phyloP scores from a whole-genome alignment of 1,284 basidiomycete species.

The Tranzscheliella williamsii region DNA sequence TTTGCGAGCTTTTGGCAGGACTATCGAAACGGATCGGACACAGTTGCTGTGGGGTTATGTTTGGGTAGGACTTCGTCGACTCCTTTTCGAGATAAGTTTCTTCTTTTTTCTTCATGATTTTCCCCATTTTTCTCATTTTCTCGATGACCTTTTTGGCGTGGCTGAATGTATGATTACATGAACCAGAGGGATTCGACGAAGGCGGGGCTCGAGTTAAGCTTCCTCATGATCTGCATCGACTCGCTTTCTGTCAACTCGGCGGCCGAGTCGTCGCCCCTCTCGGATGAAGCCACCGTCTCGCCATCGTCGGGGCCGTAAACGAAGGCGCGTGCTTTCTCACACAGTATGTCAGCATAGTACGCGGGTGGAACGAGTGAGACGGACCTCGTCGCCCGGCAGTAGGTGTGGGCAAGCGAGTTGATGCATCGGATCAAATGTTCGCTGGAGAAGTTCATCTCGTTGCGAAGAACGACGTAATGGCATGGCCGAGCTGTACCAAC shows the following conservation, averaged over 20 bases:
- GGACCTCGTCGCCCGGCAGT: slow-evolving; percentile 62
- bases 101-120: too few relatives aligned
- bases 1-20: too few relatives aligned
- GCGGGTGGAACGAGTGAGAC: slow-evolving; percentile 62
- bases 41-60: too few relatives aligned
- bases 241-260: slow-evolving; percentile 16
- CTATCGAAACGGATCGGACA: too few relatives aligned
- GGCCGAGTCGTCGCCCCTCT: background rate
- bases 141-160: too few relatives aligned
- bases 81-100: too few relatives aligned
- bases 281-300: slow-evolving; percentile 6
- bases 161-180: too few relatives aligned
- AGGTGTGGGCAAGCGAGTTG: slow-evolving; percentile 62
- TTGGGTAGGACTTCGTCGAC: too few relatives aligned
- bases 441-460: slow-evolving; percentile 58
- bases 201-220: slow-evolving; percentile 3
- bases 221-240: slow-evolving; percentile 14
- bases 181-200: slow-evolving; percentile 28
- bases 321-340: slow-evolving; percentile 61
- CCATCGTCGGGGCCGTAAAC: slow-evolving; percentile 57
- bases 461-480: slow-evolving; percentile 61
- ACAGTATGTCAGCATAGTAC: slow-evolving; percentile 63
- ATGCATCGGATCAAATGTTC: slow-evolving; percentile 50
- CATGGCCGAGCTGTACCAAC: slow-evolving; percentile 62
- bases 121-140: too few relatives aligned